Evolutionary conservation across 768 basidiomycete genomes (phyloP).

Genomic region (Gyrodon lividus): DNA sequence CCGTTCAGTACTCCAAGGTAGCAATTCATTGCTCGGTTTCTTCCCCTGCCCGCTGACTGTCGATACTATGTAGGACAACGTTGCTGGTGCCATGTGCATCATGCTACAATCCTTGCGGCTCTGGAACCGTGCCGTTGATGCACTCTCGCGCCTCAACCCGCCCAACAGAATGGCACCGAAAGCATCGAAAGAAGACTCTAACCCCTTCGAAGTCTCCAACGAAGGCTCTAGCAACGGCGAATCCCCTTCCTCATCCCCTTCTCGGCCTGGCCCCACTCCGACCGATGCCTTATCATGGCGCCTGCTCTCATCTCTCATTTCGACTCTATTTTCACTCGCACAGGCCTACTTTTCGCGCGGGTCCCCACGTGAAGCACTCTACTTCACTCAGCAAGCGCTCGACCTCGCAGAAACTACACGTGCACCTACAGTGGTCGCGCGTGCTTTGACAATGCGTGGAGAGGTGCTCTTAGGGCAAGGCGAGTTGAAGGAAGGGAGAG

Average conservation of each 20-base stretch:
- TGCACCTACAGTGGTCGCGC: constrained; percentile 60
- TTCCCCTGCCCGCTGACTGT: not conserved
- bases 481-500: constrained; percentile 54
- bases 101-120: constrained; percentile 71
- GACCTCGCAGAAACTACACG: constrained; percentile 69
- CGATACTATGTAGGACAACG: constrained; percentile 51
- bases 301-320: constrained; percentile 67
- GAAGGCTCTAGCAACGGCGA: constrained; percentile 41
- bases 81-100: constrained; percentile 51
- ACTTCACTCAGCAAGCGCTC: constrained; percentile 76
- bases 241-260: constrained; percentile 13
- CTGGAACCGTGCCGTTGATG: constrained; percentile 78
- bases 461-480: constrained; percentile 71
- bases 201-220: constrained; percentile 56
- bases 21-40: constrained; percentile 7
- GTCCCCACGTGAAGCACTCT: constrained; percentile 81
- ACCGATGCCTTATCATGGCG: constrained; percentile 72
- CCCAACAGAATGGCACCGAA: constrained; percentile 25
- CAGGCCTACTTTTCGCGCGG: constrained; percentile 70
- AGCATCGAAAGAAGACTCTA: constrained; percentile 34
- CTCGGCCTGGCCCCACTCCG: constrained; percentile 22
- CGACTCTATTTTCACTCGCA: constrained; percentile 62
- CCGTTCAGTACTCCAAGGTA: constrained; percentile 69
- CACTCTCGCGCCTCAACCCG: constrained; percentile 57
- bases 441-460: constrained; percentile 64